A percentile compares a stretch with the other conserved stretches of the same genome.
phyloP scores from a whole-genome alignment of 2,329 filamentous ascomycete species.

The Leptographium lundbergii region DNA sequence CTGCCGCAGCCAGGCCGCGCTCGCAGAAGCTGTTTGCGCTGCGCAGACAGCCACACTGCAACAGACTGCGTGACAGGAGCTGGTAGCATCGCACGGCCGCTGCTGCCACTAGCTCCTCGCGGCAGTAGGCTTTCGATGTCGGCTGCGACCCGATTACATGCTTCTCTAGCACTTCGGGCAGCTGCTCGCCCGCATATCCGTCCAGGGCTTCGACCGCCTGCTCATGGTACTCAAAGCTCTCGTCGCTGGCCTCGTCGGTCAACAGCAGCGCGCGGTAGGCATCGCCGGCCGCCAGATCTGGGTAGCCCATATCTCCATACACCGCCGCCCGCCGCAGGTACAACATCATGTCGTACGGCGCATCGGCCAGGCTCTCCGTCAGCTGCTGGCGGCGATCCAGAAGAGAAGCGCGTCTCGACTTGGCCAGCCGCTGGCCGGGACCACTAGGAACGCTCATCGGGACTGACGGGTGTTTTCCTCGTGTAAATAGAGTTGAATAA shows the following conservation, averaged over 20 bases:
- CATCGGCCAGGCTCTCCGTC: slow-evolving; percentile 38
- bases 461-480: too few species aligned
- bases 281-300: slow-evolving; percentile 80
- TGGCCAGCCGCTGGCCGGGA: not conserved
- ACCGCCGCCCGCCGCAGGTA: slow-evolving; percentile 58
- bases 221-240: slow-evolving; percentile 73
- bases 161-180: not conserved
- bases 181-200: slow-evolving; percentile 19
- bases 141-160: slow-evolving; percentile 1
- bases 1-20: slow-evolving; percentile 43
- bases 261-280: slow-evolving; percentile 84
- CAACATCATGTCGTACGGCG: slow-evolving; percentile 49
- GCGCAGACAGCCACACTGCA: slow-evolving; percentile 55
- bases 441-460: not conserved
- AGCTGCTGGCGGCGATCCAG: slow-evolving; percentile 42
- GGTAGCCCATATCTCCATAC: slow-evolving; percentile 67
- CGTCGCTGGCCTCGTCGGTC: slow-evolving; percentile 66
- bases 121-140: slow-evolving; percentile 18
- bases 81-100: slow-evolving; percentile 47
- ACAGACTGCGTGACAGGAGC: slow-evolving; percentile 42
- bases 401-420: not conserved
- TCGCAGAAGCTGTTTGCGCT: slow-evolving; percentile 55
- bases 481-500: not conserved
- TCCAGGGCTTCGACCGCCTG: slow-evolving; percentile 43
- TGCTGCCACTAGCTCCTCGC: slow-evolving; percentile 28